phyloP scores from a whole-genome alignment of 345 rosid genomes.

The Populus euphratica region DNA sequence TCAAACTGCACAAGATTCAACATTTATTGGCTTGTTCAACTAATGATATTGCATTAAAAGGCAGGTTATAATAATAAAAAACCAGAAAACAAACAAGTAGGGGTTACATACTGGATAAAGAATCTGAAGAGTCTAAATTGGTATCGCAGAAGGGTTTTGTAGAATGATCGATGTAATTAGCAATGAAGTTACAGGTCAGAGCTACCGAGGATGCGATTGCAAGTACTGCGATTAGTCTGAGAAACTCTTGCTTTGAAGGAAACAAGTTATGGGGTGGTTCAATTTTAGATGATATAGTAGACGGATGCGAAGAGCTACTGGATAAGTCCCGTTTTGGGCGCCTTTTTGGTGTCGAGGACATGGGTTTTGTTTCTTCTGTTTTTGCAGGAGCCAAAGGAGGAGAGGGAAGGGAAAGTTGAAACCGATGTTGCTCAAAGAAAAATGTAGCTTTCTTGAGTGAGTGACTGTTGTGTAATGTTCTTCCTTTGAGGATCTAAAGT shows the following conservation, averaged over 20 bases:
- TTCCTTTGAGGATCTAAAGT: no score
- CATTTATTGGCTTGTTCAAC: neutral
- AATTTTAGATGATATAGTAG: conserved; percentile 24
- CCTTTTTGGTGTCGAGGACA: conserved; percentile 43
- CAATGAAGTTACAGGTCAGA: conserved; percentile 54
- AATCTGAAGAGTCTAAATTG: conserved; percentile 33
- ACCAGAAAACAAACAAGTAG: neutral
- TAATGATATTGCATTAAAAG: no score
- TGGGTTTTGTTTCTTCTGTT: neutral
- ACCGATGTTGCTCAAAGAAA: no score
- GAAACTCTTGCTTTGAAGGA: conserved; percentile 64
- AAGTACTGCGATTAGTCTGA: conserved; percentile 46
- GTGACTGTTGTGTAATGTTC: no score
- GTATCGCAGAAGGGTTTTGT: conserved; percentile 62
- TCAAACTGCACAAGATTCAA: neutral
- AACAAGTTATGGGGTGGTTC: conserved; percentile 67
- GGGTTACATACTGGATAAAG: conserved; percentile 40
- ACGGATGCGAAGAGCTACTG: conserved; percentile 18
- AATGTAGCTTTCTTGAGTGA: no score
- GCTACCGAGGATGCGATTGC: conserved; percentile 62
- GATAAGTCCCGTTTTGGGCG: conserved; percentile 26
- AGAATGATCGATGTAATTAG: conserved; percentile 32
- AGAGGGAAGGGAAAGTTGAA: no score
- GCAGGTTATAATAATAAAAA: neutral
- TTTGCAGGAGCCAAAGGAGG: neutral